These are phyloP conservation scores for Laburnicola sp. DNA, from an alignment of 2,329 filamentous ascomycete species.

Conservation along the genomic window DNA sequence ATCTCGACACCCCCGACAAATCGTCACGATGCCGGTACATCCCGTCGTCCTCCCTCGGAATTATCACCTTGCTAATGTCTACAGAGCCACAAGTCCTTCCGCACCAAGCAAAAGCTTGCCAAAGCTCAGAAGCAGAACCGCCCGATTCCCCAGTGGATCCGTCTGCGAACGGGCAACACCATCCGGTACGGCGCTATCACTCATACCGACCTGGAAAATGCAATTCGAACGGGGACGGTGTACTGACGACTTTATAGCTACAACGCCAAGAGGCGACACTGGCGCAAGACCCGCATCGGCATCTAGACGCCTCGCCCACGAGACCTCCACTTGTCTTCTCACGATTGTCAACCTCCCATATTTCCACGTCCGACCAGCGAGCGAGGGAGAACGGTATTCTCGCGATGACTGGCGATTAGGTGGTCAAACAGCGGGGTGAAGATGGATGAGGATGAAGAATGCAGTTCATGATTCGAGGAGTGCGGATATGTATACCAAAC, in stretches of 20 bases:
- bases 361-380: constrained; percentile 33
- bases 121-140: constrained; percentile 99
- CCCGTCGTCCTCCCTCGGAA: constrained; percentile 5
- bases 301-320: constrained; percentile 72
- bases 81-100: constrained; percentile 99
- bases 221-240: not conserved
- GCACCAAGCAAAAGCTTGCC: constrained; percentile 99
- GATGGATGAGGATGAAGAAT: constrained; percentile 4
- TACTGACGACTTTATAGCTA: constrained; percentile 65
- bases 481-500: constrained; percentile 29
- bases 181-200: constrained; percentile 76
- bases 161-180: constrained; percentile 97
- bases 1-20: constrained; percentile 37
- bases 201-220: constrained; percentile 9
- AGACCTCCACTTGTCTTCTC: constrained; percentile 40
- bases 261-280: constrained; percentile 99
- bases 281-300: constrained; percentile 99
- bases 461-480: constrained; percentile 26
- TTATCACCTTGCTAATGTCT: constrained; percentile 14
- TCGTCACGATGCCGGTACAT: constrained; percentile 48
- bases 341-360: constrained; percentile 35
- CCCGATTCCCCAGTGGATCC: constrained; percentile 99
- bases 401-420: constrained; percentile 29
- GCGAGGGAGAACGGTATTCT: constrained; percentile 36
- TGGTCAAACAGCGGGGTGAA: constrained; percentile 6